Evolutionary conservation across 257 asterid genomes (phyloP).

Genomic region (Osmanthus fragrans): DNA sequence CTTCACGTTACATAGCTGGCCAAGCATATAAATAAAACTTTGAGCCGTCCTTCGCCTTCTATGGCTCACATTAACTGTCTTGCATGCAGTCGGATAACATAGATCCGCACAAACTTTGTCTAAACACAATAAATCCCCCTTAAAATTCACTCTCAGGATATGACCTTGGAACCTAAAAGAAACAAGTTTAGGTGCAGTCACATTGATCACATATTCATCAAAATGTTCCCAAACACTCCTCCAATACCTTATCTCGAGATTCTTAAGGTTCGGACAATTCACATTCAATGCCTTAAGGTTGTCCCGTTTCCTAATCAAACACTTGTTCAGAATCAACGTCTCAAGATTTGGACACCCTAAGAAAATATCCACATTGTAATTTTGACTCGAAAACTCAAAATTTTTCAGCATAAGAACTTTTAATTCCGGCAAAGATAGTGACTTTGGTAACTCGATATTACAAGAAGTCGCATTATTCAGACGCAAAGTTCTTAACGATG

Average conservation of each 20-base stretch:
- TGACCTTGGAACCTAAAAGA: too few relatives aligned
- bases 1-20: not conserved
- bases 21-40: not conserved
- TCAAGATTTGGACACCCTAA: conserved; percentile 49
- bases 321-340: conserved; percentile 40
- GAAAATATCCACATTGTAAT: conserved; percentile 37
- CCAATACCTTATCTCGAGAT: not conserved
- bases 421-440: conserved; percentile 35
- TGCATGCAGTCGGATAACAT: too few relatives aligned
- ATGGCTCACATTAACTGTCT: too few relatives aligned
- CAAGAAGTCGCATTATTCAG: conserved; percentile 28
- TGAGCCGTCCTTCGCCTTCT: not conserved
- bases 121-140: not conserved
- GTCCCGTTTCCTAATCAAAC: conserved; percentile 33
- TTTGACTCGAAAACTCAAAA: conserved; percentile 33
- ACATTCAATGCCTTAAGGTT: not conserved
- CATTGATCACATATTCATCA: not conserved
- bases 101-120: too few relatives aligned
- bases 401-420: conserved; percentile 41
- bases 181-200: not conserved
- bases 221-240: not conserved
- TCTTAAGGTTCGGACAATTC: not conserved
- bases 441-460: conserved; percentile 40
- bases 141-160: too few relatives aligned
- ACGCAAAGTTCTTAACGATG: conserved; percentile 25